Base-by-base conservation (phyloP, 345 rosid genomes). In the Fremontodendron californicum region DNA sequence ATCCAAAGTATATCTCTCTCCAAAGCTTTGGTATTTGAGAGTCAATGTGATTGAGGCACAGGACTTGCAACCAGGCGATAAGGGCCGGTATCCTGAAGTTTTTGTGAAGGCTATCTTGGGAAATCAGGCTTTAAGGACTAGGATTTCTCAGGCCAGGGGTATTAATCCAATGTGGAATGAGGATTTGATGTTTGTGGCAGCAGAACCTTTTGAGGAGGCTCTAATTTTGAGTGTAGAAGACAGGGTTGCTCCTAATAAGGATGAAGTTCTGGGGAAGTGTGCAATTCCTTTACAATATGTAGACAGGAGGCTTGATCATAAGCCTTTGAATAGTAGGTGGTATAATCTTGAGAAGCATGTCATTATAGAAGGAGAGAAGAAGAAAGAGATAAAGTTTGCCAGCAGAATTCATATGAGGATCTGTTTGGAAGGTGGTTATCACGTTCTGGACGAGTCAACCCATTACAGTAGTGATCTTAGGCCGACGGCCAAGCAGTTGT, bases 1-100 rank as follows among this genome's bases (percentile, higher is more conserved):
- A 1, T 94, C 97, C 0, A 94, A 94, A 87, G 97, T 94, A 8
- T 94, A 92, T 81, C 93, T 92, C 5, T 94, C 98, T 42, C 97
- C 98, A 1, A 94, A 94, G 86, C 89, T 94, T 27, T 94, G 97
- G 98, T 94, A 91, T 66, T 81, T 94, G 60, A 89, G 98, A 87
- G 98, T 94, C 33, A 94, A 94, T 86, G 92, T 94, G 2, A 92
- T 94, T 19, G 98, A 94, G 82, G 98, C 98, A 67, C 98, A 92
- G 85, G 98, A 94, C 73, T 82, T 92, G 85, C 84, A 74, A 33
- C 90, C 91, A 1, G 78, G 75, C 1, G 94, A 90, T 69, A 92
- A 87, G 45, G 89, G 91, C 52, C 82, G 94, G 71, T 92, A 86
- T 46, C 98, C 96, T 0, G 97, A 94, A 80, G 94, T 91, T 75